Evolutionary conservation across 2,329 filamentous ascomycete species (phyloP).

Genomic region (Pezicula carpinea): DNA sequence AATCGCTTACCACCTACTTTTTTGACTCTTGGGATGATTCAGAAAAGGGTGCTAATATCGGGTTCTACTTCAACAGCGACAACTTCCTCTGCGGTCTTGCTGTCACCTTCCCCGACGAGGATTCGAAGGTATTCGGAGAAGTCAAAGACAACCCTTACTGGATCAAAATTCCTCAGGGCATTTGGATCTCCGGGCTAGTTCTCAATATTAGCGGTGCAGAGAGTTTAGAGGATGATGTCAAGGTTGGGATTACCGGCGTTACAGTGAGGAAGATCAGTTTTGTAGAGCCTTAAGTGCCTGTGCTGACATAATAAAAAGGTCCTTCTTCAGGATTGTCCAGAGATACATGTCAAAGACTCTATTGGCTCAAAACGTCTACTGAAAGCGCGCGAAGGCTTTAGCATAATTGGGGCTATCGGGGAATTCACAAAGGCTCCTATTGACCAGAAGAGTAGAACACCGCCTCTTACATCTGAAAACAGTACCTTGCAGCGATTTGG

Average conservation of each 20-base stretch:
- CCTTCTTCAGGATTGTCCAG: constrained; percentile 2
- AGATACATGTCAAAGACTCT: constrained; percentile 1
- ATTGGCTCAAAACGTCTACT: constrained; percentile 7
- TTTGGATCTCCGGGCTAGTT: constrained; percentile 3
- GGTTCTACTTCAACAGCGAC: constrained; percentile 5
- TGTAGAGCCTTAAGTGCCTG: too few species aligned
- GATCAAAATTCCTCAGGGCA: too few species aligned
- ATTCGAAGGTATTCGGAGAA: too few species aligned
- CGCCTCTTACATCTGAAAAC: constrained; percentile 2
- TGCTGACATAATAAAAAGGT: too few species aligned
- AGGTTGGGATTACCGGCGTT: constrained; percentile 8
- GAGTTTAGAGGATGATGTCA: not conserved
- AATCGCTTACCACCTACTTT: constrained; percentile 2
- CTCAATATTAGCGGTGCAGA: constrained; percentile 5
- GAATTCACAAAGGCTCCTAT: not conserved
- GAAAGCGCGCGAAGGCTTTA: constrained; percentile 1
- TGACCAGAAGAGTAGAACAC: not conserved
- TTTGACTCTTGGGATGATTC: constrained; percentile 4
- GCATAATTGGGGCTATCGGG: not conserved
- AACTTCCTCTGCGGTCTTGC: constrained; percentile 6
- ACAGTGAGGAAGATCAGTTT: constrained; percentile 1
- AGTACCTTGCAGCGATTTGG: constrained; percentile 11
- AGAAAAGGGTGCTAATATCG: constrained; percentile 1
- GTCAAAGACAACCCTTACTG: too few species aligned
- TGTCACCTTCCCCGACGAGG: too few species aligned